Conservation (phyloP, 2,329 filamentous ascomycete genomes). For the Colletotrichum graminicola region DNA sequence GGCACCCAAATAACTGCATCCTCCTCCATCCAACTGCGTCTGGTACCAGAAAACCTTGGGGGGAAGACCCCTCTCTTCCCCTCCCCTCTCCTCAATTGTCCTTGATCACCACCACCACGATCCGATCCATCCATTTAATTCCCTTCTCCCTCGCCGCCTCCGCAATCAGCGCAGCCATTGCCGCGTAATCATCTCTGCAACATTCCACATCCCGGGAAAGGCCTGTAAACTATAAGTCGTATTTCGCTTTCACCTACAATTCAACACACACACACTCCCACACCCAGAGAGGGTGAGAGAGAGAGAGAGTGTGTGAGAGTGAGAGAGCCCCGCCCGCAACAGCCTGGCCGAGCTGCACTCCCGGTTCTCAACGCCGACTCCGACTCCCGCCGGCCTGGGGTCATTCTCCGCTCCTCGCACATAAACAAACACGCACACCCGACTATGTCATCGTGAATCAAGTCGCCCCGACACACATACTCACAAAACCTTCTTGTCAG, state of each 20-base stretch:
- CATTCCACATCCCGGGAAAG: not conserved
- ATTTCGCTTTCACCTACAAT: not conserved
- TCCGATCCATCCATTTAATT: not conserved
- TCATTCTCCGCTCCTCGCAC: not conserved
- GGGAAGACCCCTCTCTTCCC: not conserved
- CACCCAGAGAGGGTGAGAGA: too few relatives aligned
- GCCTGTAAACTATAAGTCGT: not conserved
- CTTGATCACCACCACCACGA: constrained; percentile 21
- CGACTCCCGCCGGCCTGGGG: constrained; percentile 22
- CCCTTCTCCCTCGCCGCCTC: not conserved
- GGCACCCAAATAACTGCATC: constrained; percentile 38
- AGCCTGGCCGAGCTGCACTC: constrained; percentile 20
- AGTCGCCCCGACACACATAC: not conserved
- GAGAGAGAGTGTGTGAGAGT: not conserved
- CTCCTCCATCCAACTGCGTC: constrained; percentile 18
- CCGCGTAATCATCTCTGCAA: constrained; percentile 24
- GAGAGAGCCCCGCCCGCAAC: constrained; percentile 20
- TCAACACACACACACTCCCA: not conserved
- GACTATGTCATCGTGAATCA: constrained; percentile 27
- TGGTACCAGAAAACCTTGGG: constrained; percentile 1
- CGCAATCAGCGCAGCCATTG: constrained; percentile 8
- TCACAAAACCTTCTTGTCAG: not conserved
- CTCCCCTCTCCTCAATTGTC: not conserved
- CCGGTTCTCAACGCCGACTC: constrained; percentile 16
- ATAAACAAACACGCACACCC: not conserved